A percentile compares a stretch with the other conserved stretches of the same genome.
Evolutionary conservation across 192 early-diverging fungal genomes (phyloP).

Genomic region (Physocladia obscura): DNA sequence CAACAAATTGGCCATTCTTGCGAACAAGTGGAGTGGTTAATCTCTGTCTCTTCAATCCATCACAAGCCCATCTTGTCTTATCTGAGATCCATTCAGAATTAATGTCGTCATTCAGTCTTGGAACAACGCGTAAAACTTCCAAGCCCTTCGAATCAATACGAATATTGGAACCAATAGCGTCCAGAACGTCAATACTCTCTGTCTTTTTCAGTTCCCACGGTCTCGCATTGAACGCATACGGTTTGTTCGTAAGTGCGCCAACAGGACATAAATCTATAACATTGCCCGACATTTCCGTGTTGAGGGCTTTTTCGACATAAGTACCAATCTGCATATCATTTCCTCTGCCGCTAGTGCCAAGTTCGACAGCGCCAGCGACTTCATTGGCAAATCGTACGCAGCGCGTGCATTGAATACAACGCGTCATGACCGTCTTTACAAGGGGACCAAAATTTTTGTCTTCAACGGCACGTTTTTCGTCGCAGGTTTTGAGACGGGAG

Average conservation of each 20-base stretch:
- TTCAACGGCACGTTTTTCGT: slow-evolving; percentile 92
- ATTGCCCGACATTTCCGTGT: slow-evolving; percentile 95
- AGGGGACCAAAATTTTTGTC: slow-evolving; percentile 97
- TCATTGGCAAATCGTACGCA: slow-evolving; percentile 98
- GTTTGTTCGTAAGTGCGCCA: slow-evolving; percentile 95
- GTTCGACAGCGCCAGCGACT: slow-evolving; percentile 90
- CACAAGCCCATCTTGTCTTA: slow-evolving; percentile 92
- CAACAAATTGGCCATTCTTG: slow-evolving; percentile 77
- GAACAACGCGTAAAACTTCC: slow-evolving; percentile 94
- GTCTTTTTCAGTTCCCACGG: slow-evolving; percentile 97
- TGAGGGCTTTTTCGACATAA: slow-evolving; percentile 84
- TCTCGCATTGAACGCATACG: slow-evolving; percentile 88
- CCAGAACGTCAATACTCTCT: slow-evolving; percentile 92
- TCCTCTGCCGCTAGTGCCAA: slow-evolving; percentile 93
- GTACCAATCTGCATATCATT: slow-evolving; percentile 99
- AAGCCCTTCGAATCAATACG: slow-evolving; percentile 92
- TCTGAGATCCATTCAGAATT: slow-evolving; percentile 99
- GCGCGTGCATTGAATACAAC: slow-evolving; percentile 99
- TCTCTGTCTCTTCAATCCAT: slow-evolving; percentile 94
- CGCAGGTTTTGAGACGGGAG: slow-evolving; percentile 78
- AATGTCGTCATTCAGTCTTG: slow-evolving; percentile 94
- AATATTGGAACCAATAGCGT: slow-evolving; percentile 94
- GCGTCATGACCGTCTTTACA: slow-evolving; percentile 94
- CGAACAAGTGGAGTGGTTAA: slow-evolving; percentile 89
- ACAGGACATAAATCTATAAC: slow-evolving; percentile 98